Evolutionary conservation across 257 asterid species (phyloP).

Genomic region (Solanum clarkiae): DNA sequence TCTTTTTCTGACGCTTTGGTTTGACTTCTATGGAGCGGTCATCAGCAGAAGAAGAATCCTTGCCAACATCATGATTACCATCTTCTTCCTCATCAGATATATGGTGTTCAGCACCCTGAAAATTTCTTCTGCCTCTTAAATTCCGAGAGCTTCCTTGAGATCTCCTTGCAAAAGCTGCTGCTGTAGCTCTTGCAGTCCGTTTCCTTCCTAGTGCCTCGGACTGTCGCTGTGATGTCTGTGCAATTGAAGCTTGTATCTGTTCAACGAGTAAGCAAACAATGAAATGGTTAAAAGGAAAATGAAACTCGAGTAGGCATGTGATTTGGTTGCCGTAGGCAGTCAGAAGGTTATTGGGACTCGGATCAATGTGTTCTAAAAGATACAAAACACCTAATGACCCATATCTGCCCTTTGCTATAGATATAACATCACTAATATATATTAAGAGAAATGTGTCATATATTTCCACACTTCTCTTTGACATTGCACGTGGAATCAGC

Average conservation of each 20-base stretch:
- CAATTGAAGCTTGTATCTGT: constrained; percentile 93
- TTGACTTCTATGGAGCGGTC: constrained; percentile 59
- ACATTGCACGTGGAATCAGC: not conserved
- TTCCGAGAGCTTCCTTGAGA: constrained; percentile 49
- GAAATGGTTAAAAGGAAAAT: constrained; percentile 2
- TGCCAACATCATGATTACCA: constrained; percentile 60
- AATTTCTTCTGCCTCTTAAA: constrained; percentile 57
- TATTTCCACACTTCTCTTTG: not conserved
- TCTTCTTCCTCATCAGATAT: constrained; percentile 86
- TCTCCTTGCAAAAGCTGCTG: constrained; percentile 48
- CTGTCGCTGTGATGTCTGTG: constrained; percentile 82
- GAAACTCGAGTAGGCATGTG: not conserved
- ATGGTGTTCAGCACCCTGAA: constrained; percentile 42
- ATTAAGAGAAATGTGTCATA: not conserved
- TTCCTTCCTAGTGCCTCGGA: constrained; percentile 92
- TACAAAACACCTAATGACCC: not conserved
- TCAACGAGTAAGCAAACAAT: not conserved
- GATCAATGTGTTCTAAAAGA: not conserved
- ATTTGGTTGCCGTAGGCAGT: not conserved
- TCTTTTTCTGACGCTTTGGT: constrained; percentile 59
- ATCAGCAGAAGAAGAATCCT: constrained; percentile 82
- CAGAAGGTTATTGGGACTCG: not conserved
- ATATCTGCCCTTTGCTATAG: not conserved
- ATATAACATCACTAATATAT: not conserved
- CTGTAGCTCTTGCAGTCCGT: constrained; percentile 48